Base-by-base conservation (phyloP, 768 basidiomycete genomes). In the Termitomyces sp. region DNA sequence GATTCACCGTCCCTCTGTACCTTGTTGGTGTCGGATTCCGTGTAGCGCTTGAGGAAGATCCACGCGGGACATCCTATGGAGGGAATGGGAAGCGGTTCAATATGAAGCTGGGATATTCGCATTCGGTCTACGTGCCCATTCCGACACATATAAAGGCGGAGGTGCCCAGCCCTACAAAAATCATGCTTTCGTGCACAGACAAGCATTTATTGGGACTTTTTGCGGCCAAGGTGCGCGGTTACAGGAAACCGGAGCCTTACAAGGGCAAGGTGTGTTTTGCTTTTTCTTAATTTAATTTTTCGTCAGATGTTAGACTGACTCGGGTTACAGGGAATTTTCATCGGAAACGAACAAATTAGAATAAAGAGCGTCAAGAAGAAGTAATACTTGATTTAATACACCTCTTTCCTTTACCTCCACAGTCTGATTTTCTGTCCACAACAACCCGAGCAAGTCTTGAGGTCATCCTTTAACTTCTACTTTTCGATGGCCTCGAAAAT, bases 1-100 rank as follows among this genome's bases (percentile, higher is more conserved):
- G 95, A 4, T 98, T 92, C 75, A 81, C 81, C 0, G 80, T 92
- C 9, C 87, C 93, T 15, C 72, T 99, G 16, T 88, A 88, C 68
- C 84, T 99, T 61, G 95, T 98, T 61, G 96, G 96, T 18, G 94
- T 99, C 36, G 95, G 96, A 2, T 99, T 93, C 76, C 82, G 96
- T 67, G 95, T 88, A 8, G 84, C 85, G 3, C 72, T 98, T 58
- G 96, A 99, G 75, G 81, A 83, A 11, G 89, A 91, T 67, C 89
- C 91, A 20, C 73, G 87, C 34, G 87, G 81, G 27, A 79, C 78
- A 54, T 62, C 73, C 22, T 75, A 82, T 51, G 86, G 85, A 42
- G 78, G 82, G 58, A 83, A 76, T 44, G 86, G 87, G 24, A 76
- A 86, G 71, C 76, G 89, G 55, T 75, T 98, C 54, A 92, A 88